Evolutionary conservation across 2,329 filamentous ascomycete genomes (phyloP), one percentile per base, ranked within the genome.

Genomic region (Neofusicoccum ribis): DNA sequence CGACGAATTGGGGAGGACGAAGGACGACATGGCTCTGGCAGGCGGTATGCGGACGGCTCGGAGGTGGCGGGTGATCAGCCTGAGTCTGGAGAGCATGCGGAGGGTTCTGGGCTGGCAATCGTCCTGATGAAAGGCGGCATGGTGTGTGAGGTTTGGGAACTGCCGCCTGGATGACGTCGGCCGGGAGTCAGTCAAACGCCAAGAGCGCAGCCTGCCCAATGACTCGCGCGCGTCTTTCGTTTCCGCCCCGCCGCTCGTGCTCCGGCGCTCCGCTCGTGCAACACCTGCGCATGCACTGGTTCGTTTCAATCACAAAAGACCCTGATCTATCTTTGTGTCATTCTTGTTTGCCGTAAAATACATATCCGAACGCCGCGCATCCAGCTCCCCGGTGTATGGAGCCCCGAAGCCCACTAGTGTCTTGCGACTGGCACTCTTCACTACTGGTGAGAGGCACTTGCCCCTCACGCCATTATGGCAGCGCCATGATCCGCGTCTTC

Each of bases 11-110:
- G 74, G 76, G 12, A 82, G 73, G 11, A 70, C 80, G 71, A 82
- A 83, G 47, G 74, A 78, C 9, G 79, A 77, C 78, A 82, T 82
- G 59, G 47, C 39, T 11, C 39, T 63, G 43, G 43, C 66, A 44
- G 49, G 23, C 12, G 17, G 46, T 5, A 6, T 3, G 9, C 17
- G 62, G 15, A 44, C 20, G 12, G 6, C 4, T 12, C 5, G 41
- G 23, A 62, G 46, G 36, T 59, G 64, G 3, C 39, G 49, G 31
- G 63, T 11, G 17, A 17, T 66, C 37, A 65, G 41, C 49, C 66
- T 56, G n/a, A 68, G 66, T 65, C 67, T 58, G 27, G 59, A 41
- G 39, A 68, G 64, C 67, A 68, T 68, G 34, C 7, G 56, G 31
- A n/a, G 15, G 39, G 39, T 31, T n/a, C n/a, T 14, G 12, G 17